Evolutionary conservation across 2,329 filamentous ascomycete genomes (phyloP), one percentile per base, ranked within the genome.

Genomic region (Pyrenochaeta sp.): DNA sequence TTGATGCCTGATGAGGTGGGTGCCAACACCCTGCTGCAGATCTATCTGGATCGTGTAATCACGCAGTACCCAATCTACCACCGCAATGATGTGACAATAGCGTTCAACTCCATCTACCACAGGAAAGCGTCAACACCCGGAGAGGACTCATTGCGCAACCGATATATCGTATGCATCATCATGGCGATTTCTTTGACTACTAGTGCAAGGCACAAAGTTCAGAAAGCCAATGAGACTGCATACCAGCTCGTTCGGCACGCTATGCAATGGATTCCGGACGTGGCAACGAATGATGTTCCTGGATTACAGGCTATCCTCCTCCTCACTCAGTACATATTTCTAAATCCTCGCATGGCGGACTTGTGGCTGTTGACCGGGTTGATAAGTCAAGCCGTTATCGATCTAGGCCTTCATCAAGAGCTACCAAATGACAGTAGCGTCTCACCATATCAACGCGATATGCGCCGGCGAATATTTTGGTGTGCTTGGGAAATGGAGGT

Each of bases 401-500:
- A 71, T 30, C 55, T 69, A 4, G 67, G 66, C 14, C 53, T 71
- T 9, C 67, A 71, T 30, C 67, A 71, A 40, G 67, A 71, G 41
- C 45, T 71, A 26, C 67, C 67, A 6, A 57, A 62, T 11, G 58
- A 68, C 27, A 20, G 49, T 11, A 48, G 32, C 6, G 53, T 69
- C 8, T 58, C 62, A 2, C 44, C 58, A 5, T 66, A 64, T 29
- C 47, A 67, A 34, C 65, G 67, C n/a, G 67, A 71, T 31, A 69
- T 69, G 65, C 55, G 67, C n/a, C 59, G 67, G 18, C 64, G 67
- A 11, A 36, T 71, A 26, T 71, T 71, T 18, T 71, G 67, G 67
- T 66, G 61, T 30, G 66, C 66, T 10, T 71, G 66, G 66, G 67
- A 71, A 30, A 69, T 69, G 67, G 67, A 71, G 36, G 63, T 68